A percentile compares a stretch with the other conserved stretches of the same genome.
phyloP scores from a whole-genome alignment of 805 yeast species.

The Millerozyma acaciae region DNA sequence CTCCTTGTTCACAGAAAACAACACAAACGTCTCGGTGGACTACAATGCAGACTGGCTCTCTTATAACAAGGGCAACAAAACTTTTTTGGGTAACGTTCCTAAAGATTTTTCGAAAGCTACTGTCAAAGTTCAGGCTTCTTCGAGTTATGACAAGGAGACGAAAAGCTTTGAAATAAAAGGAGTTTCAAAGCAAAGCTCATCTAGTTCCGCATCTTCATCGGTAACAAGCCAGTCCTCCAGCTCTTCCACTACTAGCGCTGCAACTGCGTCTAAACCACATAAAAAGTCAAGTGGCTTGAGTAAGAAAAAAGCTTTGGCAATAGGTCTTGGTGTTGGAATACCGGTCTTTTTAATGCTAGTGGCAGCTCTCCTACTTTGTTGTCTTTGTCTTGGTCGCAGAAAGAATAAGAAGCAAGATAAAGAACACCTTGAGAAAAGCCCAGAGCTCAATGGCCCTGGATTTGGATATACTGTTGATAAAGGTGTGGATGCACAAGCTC shows the following conservation, averaged over 20 bases:
- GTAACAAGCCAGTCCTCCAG: slow-evolving; percentile 28
- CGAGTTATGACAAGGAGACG: slow-evolving; percentile 25
- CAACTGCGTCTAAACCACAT: slow-evolving; percentile 11
- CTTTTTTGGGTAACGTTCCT: slow-evolving; percentile 66
- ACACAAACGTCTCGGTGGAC: slow-evolving; percentile 46
- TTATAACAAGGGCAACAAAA: slow-evolving; percentile 55
- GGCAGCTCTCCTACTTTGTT: slow-evolving; percentile 46
- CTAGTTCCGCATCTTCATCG: slow-evolving; percentile 21
- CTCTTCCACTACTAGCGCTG: slow-evolving; percentile 20
- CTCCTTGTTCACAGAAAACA: slow-evolving; percentile 53
- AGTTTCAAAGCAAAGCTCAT: slow-evolving; percentile 21
- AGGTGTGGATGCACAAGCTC: slow-evolving; percentile 22
- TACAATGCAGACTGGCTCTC: slow-evolving; percentile 59
- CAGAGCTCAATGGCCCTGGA: slow-evolving; percentile 32
- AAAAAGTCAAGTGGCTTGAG: slow-evolving; percentile 10
- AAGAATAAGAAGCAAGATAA: slow-evolving; percentile 15
- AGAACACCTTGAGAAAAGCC: slow-evolving; percentile 9
- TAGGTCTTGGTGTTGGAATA: slow-evolving; percentile 86
- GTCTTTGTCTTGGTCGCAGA: slow-evolving; percentile 47
- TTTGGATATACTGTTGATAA: slow-evolving; percentile 25
- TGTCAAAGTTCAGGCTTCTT: slow-evolving; percentile 27
- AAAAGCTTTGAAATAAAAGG: slow-evolving; percentile 53
- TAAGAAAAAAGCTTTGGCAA: slow-evolving; percentile 61
- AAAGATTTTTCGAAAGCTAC: slow-evolving; percentile 18
- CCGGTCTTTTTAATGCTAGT: slow-evolving; percentile 55